These are phyloP conservation scores for Trifolium dubium DNA, from an alignment of 306 rosid species.

Conservation along the genomic window DNA sequence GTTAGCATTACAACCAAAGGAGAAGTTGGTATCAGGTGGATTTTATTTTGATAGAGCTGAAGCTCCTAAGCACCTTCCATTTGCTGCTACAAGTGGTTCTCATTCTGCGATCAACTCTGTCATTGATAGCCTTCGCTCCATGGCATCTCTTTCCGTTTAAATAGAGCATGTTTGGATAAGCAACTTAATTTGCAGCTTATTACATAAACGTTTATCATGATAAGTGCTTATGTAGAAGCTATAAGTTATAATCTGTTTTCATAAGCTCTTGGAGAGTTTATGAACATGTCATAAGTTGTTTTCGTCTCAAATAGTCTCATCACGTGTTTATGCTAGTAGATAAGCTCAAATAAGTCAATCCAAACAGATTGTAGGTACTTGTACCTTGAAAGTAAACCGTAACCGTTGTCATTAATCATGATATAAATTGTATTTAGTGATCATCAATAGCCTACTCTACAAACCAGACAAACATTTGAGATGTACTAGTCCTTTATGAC, in stretches of 20 bases:
- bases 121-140: conserved; percentile 52
- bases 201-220: too few relatives aligned
- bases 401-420: background rate
- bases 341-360: too few relatives aligned
- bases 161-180: background rate
- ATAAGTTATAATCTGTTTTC: too few relatives aligned
- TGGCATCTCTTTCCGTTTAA: conserved; percentile 54
- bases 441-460: background rate
- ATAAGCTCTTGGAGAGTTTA: too few relatives aligned
- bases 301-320: too few relatives aligned
- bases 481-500: too few relatives aligned
- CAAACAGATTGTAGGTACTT: background rate
- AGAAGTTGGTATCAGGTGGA: conserved; percentile 71
- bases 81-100: conserved; percentile 69
- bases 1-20: conserved; percentile 81
- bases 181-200: too few relatives aligned
- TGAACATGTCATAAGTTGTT: too few relatives aligned
- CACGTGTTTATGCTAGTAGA: too few relatives aligned
- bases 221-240: too few relatives aligned
- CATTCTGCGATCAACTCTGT: conserved; percentile 62
- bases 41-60: conserved; percentile 91
- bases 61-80: conserved; percentile 76
- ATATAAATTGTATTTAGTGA: background rate
- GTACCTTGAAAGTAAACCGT: background rate
- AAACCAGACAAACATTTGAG: too few relatives aligned